Conservation (phyloP, 179 eudicot species). For the Sideroxylon spinosum region DNA sequence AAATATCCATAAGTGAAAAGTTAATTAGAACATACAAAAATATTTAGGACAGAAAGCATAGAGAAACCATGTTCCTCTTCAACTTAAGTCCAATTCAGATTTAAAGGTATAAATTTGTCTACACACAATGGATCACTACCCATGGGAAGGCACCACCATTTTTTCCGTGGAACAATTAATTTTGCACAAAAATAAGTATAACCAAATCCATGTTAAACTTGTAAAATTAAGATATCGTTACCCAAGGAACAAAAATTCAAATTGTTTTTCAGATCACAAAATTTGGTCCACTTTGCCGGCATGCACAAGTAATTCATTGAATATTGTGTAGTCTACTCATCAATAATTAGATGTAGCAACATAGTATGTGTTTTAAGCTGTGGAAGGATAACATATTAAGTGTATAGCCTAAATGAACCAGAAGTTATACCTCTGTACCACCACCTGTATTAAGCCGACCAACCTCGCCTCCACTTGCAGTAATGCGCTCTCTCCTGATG, state of each 20-base stretch:
- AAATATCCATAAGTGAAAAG: too few relatives aligned
- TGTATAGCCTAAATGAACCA: constrained; percentile 1
- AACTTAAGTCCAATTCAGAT: neutral
- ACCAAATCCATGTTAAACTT: neutral
- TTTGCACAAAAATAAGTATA: neutral
- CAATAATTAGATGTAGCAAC: neutral
- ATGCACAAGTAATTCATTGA: neutral
- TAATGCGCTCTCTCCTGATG: constrained; percentile 82
- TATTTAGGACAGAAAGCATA: neutral
- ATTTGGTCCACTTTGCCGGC: neutral
- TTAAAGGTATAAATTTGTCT: neutral
- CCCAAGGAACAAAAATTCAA: neutral
- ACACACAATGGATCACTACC: neutral
- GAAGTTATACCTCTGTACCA: constrained; percentile 70
- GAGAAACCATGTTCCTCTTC: neutral
- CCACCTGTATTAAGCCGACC: constrained; percentile 96
- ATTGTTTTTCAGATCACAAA: neutral
- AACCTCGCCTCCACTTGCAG: constrained; percentile 95
- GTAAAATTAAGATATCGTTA: neutral
- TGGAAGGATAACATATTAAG: neutral
- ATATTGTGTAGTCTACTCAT: neutral
- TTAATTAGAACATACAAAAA: neutral
- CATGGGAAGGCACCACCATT: neutral
- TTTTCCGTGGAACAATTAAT: too few relatives aligned
- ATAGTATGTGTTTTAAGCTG: neutral